Evolutionary conservation across 129 eudicot genomes (phyloP), one percentile per base, ranked within the genome.

Genomic region (Dittrichia graveolens): DNA sequence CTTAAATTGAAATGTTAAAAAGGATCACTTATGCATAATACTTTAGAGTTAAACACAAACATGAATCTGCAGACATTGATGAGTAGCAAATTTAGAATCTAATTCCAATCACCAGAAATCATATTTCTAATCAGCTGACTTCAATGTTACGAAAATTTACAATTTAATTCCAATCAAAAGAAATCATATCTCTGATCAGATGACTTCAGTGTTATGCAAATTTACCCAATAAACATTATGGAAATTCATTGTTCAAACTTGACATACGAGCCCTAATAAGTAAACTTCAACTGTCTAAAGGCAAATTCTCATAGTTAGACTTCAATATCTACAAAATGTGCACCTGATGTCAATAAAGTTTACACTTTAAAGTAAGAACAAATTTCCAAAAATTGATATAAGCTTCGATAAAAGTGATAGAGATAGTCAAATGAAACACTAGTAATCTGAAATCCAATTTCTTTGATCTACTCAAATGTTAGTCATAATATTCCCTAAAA

Each of bases 61-160:
- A 56, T n/a, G 31, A 14, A 41, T 71, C 7, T 19, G 34, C 43
- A 39, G 38, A 61, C 13, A 18, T 59, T 40, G 54, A 65, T 65
- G 70, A 24, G 44, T 39, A 24, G 68, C 46, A 72, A 35, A 42
- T 58, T 58, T 46, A 59, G 34, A 34, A 73, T 48, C 77, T 60
- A 47, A 16, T 47, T 60, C 49, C 48, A 46, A 53, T 35, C 5
- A 48, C 15, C 49, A 18, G 14, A 47, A 73, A 63, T 38, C 53
- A 39, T 34, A 50, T 38, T 14, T 60, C 48, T 37, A 1, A 60
- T 31, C 31, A 35, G 49, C 61, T 10, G 35, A 60, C 38, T 8
- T 50, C 73, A 37, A 59, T 59, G 44, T 59, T 35, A 24, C 31
- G 31, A 24, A 24, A 24, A 24, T 0, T 24, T 24, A 24, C 31